Conservation (phyloP, 2,329 filamentous ascomycete genomes). For the Cercospora zeae-maydis region DNA sequence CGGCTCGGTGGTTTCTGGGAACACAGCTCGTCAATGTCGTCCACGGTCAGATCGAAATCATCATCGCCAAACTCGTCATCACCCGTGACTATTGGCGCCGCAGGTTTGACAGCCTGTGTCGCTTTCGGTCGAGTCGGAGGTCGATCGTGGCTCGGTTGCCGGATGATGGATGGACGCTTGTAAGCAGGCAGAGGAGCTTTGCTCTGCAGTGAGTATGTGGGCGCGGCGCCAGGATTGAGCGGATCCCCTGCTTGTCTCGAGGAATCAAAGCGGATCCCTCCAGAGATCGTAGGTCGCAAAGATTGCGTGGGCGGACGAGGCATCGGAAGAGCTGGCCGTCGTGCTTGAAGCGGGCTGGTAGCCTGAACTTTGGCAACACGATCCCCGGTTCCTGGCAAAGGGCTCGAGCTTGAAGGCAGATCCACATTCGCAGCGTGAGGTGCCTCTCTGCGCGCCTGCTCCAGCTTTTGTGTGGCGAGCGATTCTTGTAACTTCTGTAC, state of each 20-base stretch:
- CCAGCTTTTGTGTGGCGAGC: slow-evolving; percentile 37
- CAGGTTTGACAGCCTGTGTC: slow-evolving; percentile 8
- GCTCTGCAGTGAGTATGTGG: slow-evolving; percentile 32
- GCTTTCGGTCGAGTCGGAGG: slow-evolving; percentile 23
- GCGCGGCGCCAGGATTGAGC: slow-evolving; percentile 21
- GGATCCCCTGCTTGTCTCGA: slow-evolving; percentile 20
- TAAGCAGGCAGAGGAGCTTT: slow-evolving; percentile 35
- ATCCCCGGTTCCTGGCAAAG: slow-evolving; percentile 39
- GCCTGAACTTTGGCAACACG: slow-evolving; percentile 6
- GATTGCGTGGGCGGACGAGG: slow-evolving; percentile 12
- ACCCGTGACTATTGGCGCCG: slow-evolving; percentile 6
- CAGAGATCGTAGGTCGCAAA: slow-evolving; percentile 19
- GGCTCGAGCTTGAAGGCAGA: slow-evolving; percentile 48
- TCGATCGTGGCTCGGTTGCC: background rate
- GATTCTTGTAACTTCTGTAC: slow-evolving; percentile 48
- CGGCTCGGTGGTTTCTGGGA: slow-evolving; percentile 36
- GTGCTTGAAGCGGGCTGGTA: slow-evolving; percentile 24
- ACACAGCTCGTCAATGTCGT: slow-evolving; percentile 57
- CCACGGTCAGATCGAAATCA: slow-evolving; percentile 49
- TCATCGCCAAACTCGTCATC: slow-evolving; percentile 48
- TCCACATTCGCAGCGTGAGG: slow-evolving; percentile 21
- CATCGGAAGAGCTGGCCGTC: slow-evolving; percentile 16
- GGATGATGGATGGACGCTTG: slow-evolving; percentile 32
- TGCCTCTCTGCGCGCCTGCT: slow-evolving; percentile 18
- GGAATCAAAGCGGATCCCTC: slow-evolving; percentile 17